phyloP scores from a whole-genome alignment of 306 rosid genomes.

The Dryas drummondii region DNA sequence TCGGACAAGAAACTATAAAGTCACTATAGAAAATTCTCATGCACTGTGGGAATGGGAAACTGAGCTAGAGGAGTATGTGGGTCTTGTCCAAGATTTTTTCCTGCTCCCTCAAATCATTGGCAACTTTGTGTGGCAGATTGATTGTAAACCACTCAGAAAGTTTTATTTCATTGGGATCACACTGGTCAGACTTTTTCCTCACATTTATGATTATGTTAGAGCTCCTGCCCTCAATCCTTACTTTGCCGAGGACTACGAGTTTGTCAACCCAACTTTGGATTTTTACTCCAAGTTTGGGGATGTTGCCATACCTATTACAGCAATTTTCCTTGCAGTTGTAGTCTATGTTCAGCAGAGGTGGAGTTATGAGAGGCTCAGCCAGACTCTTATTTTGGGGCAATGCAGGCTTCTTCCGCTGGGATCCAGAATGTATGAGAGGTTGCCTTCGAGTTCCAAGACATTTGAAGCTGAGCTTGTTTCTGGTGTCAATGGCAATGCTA shows the following conservation, averaged over 20 bases:
- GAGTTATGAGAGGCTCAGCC: constrained; percentile 67
- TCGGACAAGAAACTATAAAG: constrained; percentile 26
- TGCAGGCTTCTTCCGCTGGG: constrained; percentile 56
- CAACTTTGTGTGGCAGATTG: constrained; percentile 80
- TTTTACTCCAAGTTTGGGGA: constrained; percentile 81
- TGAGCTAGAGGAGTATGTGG: constrained; percentile 73
- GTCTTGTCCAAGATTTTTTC: constrained; percentile 89
- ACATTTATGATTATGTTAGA: constrained; percentile 63
- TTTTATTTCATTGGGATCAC: constrained; percentile 79
- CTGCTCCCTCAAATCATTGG: constrained; percentile 82
- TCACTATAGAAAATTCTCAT: constrained; percentile 33
- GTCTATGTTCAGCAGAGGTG: constrained; percentile 75
- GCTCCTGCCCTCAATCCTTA: constrained; percentile 65
- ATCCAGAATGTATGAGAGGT: constrained; percentile 66
- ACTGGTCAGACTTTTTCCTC: constrained; percentile 80
- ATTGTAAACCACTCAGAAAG: constrained; percentile 69
- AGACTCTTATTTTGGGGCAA: constrained; percentile 44
- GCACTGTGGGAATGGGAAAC: constrained; percentile 49
- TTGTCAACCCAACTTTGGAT: constrained; percentile 64
- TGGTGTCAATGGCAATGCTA: constrained; percentile 37
- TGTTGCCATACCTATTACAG: constrained; percentile 62
- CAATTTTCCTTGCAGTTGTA: constrained; percentile 54
- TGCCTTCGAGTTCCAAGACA: constrained; percentile 61
- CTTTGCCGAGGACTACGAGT: constrained; percentile 63
- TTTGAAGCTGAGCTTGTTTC: constrained; percentile 77